Percentiles rank a stretch among this genome's conserved stretches.
These are phyloP conservation scores for Corchorus capsularis DNA, from an alignment of 345 rosid genomes.

Conservation along the genomic window DNA sequence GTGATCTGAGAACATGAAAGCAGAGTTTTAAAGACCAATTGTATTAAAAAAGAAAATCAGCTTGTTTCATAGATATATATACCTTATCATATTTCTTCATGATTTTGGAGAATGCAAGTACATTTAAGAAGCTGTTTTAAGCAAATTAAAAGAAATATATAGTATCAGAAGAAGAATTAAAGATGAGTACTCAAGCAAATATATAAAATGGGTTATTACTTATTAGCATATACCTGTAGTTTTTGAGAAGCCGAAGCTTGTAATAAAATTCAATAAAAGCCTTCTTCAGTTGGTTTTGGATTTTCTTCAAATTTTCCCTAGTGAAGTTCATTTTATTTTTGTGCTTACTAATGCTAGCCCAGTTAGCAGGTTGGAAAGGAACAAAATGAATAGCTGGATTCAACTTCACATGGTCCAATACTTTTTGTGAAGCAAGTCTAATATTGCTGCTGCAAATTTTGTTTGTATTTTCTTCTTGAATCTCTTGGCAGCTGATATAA, in stretches of 20 bases:
- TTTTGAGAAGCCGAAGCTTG: conserved; percentile 54
- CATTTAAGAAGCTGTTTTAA: conserved; percentile 38
- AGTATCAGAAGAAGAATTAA: not conserved
- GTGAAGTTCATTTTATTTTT: conserved; percentile 47
- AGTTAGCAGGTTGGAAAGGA: conserved; percentile 34
- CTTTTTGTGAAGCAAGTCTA: conserved; percentile 54
- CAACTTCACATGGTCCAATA: conserved; percentile 49
- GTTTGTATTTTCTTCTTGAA: not conserved
- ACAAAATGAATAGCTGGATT: conserved; percentile 40
- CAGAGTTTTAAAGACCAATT: not conserved
- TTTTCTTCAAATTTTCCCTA: conserved; percentile 49
- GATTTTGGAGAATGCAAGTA: conserved; percentile 42
- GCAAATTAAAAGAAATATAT: not conserved
- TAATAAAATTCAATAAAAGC: conserved; percentile 63
- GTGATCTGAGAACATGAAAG: conserved; percentile 27
- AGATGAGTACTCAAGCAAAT: not conserved
- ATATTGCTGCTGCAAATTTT: not conserved
- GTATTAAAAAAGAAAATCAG: not conserved
- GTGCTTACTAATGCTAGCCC: not conserved
- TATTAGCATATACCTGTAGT: conserved; percentile 32
- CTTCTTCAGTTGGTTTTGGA: conserved; percentile 47
- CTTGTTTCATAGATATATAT: not conserved
- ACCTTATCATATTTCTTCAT: conserved; percentile 57
- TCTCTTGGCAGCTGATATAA: not conserved
- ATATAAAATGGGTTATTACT: not conserved